These are phyloP conservation scores for Pythium aquatile DNA, from an alignment of 352 stramenopile species.

Conservation along the genomic window DNA sequence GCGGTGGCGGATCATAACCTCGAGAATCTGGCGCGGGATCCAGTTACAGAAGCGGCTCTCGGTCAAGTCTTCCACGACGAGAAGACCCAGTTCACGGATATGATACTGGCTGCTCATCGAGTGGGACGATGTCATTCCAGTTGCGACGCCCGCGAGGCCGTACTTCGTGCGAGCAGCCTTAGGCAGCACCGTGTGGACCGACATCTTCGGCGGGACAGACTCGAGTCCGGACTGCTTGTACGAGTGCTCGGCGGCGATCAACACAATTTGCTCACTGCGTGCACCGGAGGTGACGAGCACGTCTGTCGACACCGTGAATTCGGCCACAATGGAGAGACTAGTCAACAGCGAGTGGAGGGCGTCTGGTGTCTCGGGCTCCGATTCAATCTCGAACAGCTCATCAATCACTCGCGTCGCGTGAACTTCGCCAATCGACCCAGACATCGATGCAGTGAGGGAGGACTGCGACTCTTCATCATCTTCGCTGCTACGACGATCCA, in stretches of 20 bases:
- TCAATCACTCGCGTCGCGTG: slow-evolving; percentile 59
- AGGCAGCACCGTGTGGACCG: slow-evolving; percentile 76
- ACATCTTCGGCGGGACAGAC: slow-evolving; percentile 60
- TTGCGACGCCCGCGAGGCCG: slow-evolving; percentile 52
- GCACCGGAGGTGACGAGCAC: slow-evolving; percentile 61
- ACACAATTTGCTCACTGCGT: slow-evolving; percentile 54
- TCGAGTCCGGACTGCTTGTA: slow-evolving; percentile 67
- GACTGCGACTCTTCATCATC: slow-evolving; percentile 27
- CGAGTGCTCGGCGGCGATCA: slow-evolving; percentile 67
- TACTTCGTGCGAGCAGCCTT: slow-evolving; percentile 69
- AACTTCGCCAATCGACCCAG: slow-evolving; percentile 20
- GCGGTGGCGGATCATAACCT: slow-evolving; percentile 75
- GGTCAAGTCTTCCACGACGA: slow-evolving; percentile 82
- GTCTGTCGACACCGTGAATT: slow-evolving; percentile 74
- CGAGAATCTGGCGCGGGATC: slow-evolving; percentile 80
- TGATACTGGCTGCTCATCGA: slow-evolving; percentile 86
- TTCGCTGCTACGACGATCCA: slow-evolving; percentile 56
- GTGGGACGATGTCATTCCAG: slow-evolving; percentile 45
- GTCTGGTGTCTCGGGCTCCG: slow-evolving; percentile 46
- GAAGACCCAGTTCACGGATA: slow-evolving; percentile 74
- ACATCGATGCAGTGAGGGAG: slow-evolving; percentile 14
- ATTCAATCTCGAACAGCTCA: slow-evolving; percentile 81
- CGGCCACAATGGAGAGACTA: slow-evolving; percentile 52
- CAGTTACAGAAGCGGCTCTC: slow-evolving; percentile 83
- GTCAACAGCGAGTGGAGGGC: slow-evolving; percentile 28